A percentile compares a stretch with the other conserved stretches of the same genome.
Evolutionary conservation across 129 eudicot genomes (phyloP).

Genomic region (Silybum marianum): DNA sequence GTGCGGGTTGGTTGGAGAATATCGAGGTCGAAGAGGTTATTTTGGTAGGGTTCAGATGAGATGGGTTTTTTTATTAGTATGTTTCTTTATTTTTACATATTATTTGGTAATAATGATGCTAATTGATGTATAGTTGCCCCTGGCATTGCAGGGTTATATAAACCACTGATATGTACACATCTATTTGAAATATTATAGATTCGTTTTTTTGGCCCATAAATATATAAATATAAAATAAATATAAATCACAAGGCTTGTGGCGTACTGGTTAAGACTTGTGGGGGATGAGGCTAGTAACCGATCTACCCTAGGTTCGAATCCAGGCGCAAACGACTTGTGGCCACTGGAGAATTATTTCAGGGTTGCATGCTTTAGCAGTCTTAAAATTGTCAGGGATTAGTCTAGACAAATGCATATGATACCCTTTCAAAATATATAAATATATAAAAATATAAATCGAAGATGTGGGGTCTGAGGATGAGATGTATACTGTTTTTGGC

Average conservation of each 20-base stretch:
- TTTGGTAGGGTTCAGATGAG: neutral
- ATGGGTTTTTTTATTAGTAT: neutral
- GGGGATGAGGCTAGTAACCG: too few relatives aligned
- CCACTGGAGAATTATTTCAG: too few relatives aligned
- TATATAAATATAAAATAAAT: too few relatives aligned
- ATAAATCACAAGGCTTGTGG: too few relatives aligned
- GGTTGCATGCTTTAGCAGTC: too few relatives aligned
- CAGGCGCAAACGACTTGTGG: too few relatives aligned
- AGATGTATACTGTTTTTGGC: too few relatives aligned
- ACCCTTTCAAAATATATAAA: too few relatives aligned
- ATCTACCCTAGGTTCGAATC: too few relatives aligned
- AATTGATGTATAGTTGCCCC: slow-evolving; percentile 29
- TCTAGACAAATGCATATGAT: too few relatives aligned
- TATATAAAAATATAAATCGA: neutral
- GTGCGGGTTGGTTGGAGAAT: neutral
- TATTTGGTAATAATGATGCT: slow-evolving; percentile 21
- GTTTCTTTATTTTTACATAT: neutral
- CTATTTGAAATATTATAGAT: slow-evolving; percentile 20
- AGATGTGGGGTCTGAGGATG: neutral
- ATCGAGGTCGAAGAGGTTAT: neutral
- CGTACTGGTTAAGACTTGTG: too few relatives aligned
- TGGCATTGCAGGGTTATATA: slow-evolving; percentile 23
- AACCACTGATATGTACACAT: slow-evolving; percentile 15
- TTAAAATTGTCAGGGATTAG: too few relatives aligned
- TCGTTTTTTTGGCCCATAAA: neutral